Evolutionary conservation across 208 protist genomes (phyloP).

Genomic region (Crithidia brevicula): DNA sequence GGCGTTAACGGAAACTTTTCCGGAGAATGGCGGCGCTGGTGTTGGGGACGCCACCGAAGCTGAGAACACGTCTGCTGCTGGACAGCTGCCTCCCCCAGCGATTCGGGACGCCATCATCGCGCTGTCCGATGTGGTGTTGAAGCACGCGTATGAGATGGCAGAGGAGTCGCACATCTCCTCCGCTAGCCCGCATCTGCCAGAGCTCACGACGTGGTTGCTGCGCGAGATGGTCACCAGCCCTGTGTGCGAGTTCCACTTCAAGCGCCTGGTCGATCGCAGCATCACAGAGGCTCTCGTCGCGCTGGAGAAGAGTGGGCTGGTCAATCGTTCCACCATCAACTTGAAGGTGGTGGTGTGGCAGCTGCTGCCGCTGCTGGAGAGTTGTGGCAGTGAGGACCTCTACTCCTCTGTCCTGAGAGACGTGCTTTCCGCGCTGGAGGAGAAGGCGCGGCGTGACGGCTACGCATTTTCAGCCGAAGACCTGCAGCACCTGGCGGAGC

Average conservation of each 20-base stretch:
- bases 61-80: no score
- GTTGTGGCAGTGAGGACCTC: conserved; percentile 70
- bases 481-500: conserved; percentile 57
- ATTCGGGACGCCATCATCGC: conserved; percentile 13
- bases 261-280: conserved; percentile 56
- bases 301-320: conserved; percentile 64
- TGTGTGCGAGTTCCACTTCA: conserved; percentile 62
- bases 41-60: background rate
- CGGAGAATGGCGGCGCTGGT: background rate
- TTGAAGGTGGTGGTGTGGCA: conserved; percentile 48
- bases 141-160: conserved; percentile 30
- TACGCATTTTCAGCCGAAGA: conserved; percentile 62
- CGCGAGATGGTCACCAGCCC: conserved; percentile 52
- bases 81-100: background rate
- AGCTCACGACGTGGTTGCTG: conserved; percentile 79
- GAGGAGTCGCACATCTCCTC: conserved; percentile 41
- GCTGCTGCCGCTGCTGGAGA: conserved; percentile 73
- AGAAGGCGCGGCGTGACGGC: conserved; percentile 56
- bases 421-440: conserved; percentile 67
- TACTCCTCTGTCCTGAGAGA: conserved; percentile 67
- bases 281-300: conserved; percentile 52
- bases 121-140: conserved; percentile 28
- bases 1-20: background rate
- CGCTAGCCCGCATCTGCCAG: conserved; percentile 46
- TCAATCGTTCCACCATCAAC: conserved; percentile 39